A percentile compares a stretch with the other conserved stretches of the same genome.
These are phyloP conservation scores for Mycena rebaudengoi DNA, from an alignment of 768 basidiomycete genomes.

Conservation along the genomic window DNA sequence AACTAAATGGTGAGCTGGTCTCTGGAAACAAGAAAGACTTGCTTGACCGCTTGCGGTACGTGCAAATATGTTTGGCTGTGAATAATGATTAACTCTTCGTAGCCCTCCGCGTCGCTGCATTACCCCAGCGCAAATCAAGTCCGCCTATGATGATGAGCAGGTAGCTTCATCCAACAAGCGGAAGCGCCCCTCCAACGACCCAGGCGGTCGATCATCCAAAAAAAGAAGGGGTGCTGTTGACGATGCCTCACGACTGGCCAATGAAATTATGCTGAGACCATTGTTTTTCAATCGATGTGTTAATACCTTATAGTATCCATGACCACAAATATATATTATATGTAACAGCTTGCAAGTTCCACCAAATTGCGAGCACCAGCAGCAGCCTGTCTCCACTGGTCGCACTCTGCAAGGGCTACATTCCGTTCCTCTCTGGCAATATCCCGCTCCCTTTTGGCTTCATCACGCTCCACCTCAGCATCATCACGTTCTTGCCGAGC, in stretches of 20 bases:
- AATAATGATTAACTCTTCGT: too few species aligned
- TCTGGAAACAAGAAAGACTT: not conserved
- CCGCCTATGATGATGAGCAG: not conserved
- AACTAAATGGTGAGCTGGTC: not conserved
- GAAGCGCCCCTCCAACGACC: not conserved
- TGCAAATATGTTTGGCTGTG: not conserved
- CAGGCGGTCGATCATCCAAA: not conserved
- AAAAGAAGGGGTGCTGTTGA: not conserved
- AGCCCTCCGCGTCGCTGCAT: not conserved
- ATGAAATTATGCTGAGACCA: not conserved
- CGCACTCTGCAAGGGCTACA: not conserved
- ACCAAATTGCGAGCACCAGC: not conserved
- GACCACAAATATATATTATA: too few species aligned
- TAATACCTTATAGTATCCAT: too few species aligned
- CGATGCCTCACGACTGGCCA: not conserved
- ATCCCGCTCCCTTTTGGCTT: too few species aligned
- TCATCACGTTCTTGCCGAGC: too few species aligned
- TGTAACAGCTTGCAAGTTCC: too few species aligned
- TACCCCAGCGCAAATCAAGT: not conserved
- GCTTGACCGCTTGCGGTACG: not conserved
- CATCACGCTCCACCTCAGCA: too few species aligned
- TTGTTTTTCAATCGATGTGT: not conserved
- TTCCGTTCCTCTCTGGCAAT: not conserved
- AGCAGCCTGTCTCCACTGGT: not conserved
- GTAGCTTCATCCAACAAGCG: not conserved